Conservation (phyloP, 257 asterid species). For the Leptodermis oblonga region DNA sequence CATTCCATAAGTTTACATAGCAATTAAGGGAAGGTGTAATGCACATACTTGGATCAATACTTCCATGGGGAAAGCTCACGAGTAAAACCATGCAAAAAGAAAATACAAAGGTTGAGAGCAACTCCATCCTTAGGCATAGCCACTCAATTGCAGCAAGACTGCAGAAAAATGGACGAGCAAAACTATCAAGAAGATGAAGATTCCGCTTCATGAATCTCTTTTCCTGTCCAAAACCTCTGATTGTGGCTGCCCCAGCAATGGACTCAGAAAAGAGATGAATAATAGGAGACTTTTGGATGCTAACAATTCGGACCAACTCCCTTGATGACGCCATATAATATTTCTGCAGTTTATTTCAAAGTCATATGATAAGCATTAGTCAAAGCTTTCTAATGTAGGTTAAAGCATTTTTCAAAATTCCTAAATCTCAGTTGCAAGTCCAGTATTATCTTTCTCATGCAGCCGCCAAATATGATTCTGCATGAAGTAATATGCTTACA, state of each 20-base stretch:
- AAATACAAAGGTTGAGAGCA: conserved; percentile 92
- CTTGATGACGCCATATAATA: conserved; percentile 99
- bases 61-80: conserved; percentile 93
- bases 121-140: conserved; percentile 98
- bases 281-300: conserved; percentile 97
- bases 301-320: conserved; percentile 94
- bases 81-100: conserved; percentile 96
- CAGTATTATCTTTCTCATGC: conserved; percentile 1
- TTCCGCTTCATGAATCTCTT: conserved; percentile 98
- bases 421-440: background rate
- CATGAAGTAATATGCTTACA: background rate
- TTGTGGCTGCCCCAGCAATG: conserved; percentile 95
- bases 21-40: conserved; percentile 6
- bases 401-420: background rate
- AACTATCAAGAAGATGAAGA: conserved; percentile 94
- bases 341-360: conserved; percentile 55
- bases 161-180: conserved; percentile 97
- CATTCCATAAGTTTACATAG: background rate
- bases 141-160: conserved; percentile 98
- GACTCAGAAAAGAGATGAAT: conserved; percentile 95
- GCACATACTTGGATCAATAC: conserved; percentile 90
- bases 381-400: background rate
- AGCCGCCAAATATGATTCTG: background rate
- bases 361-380: background rate
- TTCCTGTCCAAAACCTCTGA: conserved; percentile 98